Conservation (phyloP, 768 basidiomycete species). For the Hericium erinaceus region DNA sequence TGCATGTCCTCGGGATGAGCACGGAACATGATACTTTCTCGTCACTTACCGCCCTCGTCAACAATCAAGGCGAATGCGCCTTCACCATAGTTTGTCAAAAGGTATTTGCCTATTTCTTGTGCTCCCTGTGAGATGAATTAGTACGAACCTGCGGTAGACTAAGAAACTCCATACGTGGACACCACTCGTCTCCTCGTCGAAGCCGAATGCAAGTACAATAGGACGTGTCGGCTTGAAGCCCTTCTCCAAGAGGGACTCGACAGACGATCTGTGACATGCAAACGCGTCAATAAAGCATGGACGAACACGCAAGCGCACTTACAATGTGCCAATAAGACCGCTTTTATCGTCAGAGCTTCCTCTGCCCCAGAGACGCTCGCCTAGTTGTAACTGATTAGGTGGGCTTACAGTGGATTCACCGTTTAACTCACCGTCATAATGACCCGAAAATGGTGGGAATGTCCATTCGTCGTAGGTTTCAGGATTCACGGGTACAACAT, state of each 20-base stretch:
- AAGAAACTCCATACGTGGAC: slow-evolving; percentile 10
- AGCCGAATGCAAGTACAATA: slow-evolving; percentile 33
- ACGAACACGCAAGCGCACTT: slow-evolving; percentile 2
- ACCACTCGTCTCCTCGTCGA: slow-evolving; percentile 41
- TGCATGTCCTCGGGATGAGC: slow-evolving; percentile 11
- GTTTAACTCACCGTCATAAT: slow-evolving; percentile 37
- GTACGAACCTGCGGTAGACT: background rate
- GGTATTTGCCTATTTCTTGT: slow-evolving; percentile 30
- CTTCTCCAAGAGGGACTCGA: slow-evolving; percentile 37
- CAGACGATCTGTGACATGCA: slow-evolving; percentile 23
- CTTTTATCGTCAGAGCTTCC: slow-evolving; percentile 28
- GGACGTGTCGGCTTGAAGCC: slow-evolving; percentile 38
- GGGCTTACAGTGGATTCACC: background rate
- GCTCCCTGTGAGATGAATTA: slow-evolving; percentile 40
- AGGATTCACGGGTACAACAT: slow-evolving; percentile 61
- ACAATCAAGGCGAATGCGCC: slow-evolving; percentile 70
- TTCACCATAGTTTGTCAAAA: slow-evolving; percentile 57
- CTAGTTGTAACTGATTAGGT: background rate
- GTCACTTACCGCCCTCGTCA: slow-evolving; percentile 71
- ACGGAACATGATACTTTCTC: background rate
- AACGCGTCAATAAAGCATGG: background rate
- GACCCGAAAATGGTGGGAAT: slow-evolving; percentile 54
- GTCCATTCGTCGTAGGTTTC: slow-evolving; percentile 48
- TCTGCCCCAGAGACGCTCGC: slow-evolving; percentile 24
- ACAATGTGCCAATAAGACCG: slow-evolving; percentile 25